Base-by-base conservation (phyloP, 2,329 filamentous ascomycete genomes). In the Fusarium sp. region DNA sequence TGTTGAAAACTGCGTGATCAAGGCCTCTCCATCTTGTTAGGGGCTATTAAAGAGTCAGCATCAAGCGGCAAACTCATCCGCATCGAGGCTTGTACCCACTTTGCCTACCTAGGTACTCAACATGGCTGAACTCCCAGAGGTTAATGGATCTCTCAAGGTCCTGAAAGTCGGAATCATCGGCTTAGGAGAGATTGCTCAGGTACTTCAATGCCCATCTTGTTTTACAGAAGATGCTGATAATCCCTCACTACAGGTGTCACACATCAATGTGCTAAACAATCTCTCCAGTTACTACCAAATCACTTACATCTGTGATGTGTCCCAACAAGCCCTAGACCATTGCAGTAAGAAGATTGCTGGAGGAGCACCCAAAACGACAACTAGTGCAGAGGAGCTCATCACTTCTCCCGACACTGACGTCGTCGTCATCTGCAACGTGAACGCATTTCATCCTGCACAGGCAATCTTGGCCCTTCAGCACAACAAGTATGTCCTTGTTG, bases 401-500 rank as follows among this genome's bases (percentile, higher is more conserved):
- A 72, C 80, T 9, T 82, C 83, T 1, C 56, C 80, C 0, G 81
- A 86, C 4, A 84, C 88, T 18, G 86, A 91, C 64, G 81, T 90
- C 5, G 87, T 92, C 31, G 82, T 91, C 70, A 83, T 91, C 62
- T 82, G 83, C 35, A 89, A 83, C 35, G 81, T 85, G 5, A 86
- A 91, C 70, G 88, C 87, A 24, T 89, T 85, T 69, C 90, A 92
- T 77, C 84, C 84, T n/a, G 69, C 80, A 5, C 86, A 90, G 66
- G 85, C 84, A 4, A 82, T 91, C 29, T 75, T 85, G 0, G 89
- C 89, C 0, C 82, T 92, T 1, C 70, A 86, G 62, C 79, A 86
- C 18, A 84, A 86, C 62, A 92, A 92, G 77, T 82, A 88, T 70
- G 86, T 87, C 13, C 84, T 92, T 67, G 81, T 92, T 5, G 90